Evolutionary conservation across 2,329 filamentous ascomycete genomes (phyloP).

Genomic region (Hyphodiscus sp.): DNA sequence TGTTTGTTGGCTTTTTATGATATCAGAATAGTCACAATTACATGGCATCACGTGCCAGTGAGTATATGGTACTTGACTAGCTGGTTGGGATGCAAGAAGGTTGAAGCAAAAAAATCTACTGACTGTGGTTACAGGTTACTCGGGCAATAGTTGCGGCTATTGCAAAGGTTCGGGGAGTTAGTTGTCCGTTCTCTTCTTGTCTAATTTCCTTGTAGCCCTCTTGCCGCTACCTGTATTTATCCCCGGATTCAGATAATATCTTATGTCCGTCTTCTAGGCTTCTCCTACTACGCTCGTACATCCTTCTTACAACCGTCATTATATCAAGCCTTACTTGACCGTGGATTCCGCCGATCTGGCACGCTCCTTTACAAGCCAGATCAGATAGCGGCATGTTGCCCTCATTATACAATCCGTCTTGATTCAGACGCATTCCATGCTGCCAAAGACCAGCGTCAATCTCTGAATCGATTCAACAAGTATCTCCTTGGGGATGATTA

Average conservation of each 20-base stretch:
- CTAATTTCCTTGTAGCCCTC: not conserved
- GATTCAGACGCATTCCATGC: slow-evolving; percentile 60
- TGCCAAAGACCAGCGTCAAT: slow-evolving; percentile 66
- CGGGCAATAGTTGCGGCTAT: slow-evolving; percentile 26
- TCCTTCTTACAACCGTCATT: slow-evolving; percentile 55
- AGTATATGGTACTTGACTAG: slow-evolving; percentile 2
- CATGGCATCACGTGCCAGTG: not conserved
- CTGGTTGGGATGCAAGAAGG: not conserved
- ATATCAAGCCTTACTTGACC: slow-evolving; percentile 67
- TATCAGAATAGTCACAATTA: not conserved
- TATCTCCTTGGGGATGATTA: slow-evolving; percentile 65
- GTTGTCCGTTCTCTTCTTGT: slow-evolving; percentile 12
- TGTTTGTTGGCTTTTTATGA: not conserved
- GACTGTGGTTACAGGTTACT: slow-evolving; percentile 23
- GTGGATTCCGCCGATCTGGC: slow-evolving; percentile 71
- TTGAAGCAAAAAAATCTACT: slow-evolving; percentile 2
- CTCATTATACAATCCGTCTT: slow-evolving; percentile 78
- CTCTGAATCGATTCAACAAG: slow-evolving; percentile 70
- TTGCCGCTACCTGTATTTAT: too few relatives aligned
- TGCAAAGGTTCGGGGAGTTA: slow-evolving; percentile 27
- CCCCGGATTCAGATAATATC: not conserved
- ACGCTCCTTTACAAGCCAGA: slow-evolving; percentile 72
- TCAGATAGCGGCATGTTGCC: slow-evolving; percentile 76
- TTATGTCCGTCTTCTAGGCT: slow-evolving; percentile 37
- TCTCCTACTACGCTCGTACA: slow-evolving; percentile 64